Evolutionary conservation across 2,329 filamentous ascomycete species (phyloP).

Genomic region (Aspergillus sclerotialis): DNA sequence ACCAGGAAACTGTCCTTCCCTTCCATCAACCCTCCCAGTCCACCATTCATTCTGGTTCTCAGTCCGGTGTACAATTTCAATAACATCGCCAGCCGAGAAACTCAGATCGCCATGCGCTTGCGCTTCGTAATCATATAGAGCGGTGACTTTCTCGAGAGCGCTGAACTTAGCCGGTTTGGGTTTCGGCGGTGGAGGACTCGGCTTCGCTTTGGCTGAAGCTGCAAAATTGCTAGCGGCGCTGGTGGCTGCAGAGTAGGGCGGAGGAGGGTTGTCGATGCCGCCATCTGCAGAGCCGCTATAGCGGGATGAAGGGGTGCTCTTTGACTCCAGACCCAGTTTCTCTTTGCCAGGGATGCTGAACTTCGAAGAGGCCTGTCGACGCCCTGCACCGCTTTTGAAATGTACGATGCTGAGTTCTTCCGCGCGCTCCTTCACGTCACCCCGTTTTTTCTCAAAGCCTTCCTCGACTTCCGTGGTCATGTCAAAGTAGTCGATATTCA

Average conservation of each 20-base stretch:
- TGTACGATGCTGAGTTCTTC: slow-evolving; percentile 80
- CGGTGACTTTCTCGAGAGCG: slow-evolving; percentile 74
- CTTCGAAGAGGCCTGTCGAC: slow-evolving; percentile 27
- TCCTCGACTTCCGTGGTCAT: slow-evolving; percentile 85
- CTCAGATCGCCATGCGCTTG: slow-evolving; percentile 91
- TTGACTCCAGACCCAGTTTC: slow-evolving; percentile 30
- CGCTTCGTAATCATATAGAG: slow-evolving; percentile 92
- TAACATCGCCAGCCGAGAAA: slow-evolving; percentile 79
- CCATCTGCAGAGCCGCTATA: slow-evolving; percentile 12
- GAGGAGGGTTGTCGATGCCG: slow-evolving; percentile 53
- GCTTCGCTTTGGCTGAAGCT: slow-evolving; percentile 60
- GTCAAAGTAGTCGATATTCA: slow-evolving; percentile 97
- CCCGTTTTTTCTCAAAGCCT: slow-evolving; percentile 81
- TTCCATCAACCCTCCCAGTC: slow-evolving; percentile 72
- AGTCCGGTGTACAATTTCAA: slow-evolving; percentile 80
- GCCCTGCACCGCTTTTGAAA: slow-evolving; percentile 78
- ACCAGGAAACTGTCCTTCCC: slow-evolving; percentile 93
- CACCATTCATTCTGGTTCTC: slow-evolving; percentile 96
- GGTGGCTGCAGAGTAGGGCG: slow-evolving; percentile 56
- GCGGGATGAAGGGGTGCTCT: slow-evolving; percentile 24
- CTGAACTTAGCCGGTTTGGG: slow-evolving; percentile 72
- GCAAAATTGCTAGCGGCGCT: slow-evolving; percentile 40
- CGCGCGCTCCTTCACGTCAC: slow-evolving; percentile 78
- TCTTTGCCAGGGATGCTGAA: slow-evolving; percentile 23
- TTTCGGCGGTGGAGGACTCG: slow-evolving; percentile 63